Percentiles rank a stretch among this genome's conserved stretches.
Evolutionary conservation across 306 rosid genomes (phyloP).

Genomic region (Sindora glabra): DNA sequence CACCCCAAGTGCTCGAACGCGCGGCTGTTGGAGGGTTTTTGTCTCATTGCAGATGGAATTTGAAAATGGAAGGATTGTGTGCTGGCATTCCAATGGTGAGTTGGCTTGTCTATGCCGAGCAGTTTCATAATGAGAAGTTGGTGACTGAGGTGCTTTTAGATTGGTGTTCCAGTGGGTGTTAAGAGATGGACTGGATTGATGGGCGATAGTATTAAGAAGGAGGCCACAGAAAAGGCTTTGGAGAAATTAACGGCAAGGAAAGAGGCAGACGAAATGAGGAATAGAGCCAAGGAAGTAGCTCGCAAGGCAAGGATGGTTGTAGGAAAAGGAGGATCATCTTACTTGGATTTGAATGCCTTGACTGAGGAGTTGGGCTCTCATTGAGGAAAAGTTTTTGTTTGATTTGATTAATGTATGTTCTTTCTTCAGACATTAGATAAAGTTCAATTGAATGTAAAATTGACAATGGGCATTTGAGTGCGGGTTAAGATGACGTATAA

Average conservation of each 20-base stretch:
- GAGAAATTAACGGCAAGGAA: conserved; percentile 14
- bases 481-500: too few relatives aligned
- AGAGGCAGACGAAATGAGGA: conserved; percentile 26
- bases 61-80: conserved; percentile 16
- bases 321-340: conserved; percentile 23
- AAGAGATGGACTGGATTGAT: conserved; percentile 27
- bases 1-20: conserved; percentile 30
- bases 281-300: conserved; percentile 14
- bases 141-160: conserved; percentile 18
- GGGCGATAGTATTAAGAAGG: conserved; percentile 14
- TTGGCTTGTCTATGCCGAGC: conserved; percentile 27
- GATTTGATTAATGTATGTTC: too few relatives aligned
- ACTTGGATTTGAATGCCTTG: neutral
- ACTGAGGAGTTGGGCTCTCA: conserved; percentile 4
- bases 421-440: too few relatives aligned
- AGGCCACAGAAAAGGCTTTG: conserved; percentile 24
- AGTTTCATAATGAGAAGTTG: conserved; percentile 31
- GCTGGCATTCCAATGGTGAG: conserved; percentile 29
- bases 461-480: too few relatives aligned
- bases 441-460: too few relatives aligned
- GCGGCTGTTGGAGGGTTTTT: conserved; percentile 26
- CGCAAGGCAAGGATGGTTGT: conserved; percentile 16
- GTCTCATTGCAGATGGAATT: conserved; percentile 45
- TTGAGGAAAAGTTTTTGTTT: too few relatives aligned
- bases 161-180: conserved; percentile 31